phyloP scores from a whole-genome alignment of 1,139 yeast genomes.

The Candida dubliniensis region DNA sequence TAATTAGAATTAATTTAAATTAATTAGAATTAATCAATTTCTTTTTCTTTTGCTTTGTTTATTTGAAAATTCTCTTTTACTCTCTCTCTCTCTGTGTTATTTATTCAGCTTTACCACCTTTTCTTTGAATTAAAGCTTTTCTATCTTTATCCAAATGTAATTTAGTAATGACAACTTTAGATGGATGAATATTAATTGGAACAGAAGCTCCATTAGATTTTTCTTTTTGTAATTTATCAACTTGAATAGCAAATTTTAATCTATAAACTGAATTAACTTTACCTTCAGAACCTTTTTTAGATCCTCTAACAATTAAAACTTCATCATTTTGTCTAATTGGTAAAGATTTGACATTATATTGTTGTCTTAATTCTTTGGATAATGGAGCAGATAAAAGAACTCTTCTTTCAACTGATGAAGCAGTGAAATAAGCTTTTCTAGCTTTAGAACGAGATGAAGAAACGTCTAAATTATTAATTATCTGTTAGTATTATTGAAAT shows the following conservation, averaged over 20 bases:
- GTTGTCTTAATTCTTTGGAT: conserved; percentile 97
- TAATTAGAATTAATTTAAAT: no score
- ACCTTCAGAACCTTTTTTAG: conserved; percentile 99
- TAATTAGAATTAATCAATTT: background rate
- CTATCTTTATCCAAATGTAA: conserved; percentile 98
- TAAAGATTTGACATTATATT: conserved; percentile 92
- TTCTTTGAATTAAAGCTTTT: conserved; percentile 84
- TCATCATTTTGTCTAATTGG: conserved; percentile 99
- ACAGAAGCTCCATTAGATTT: conserved; percentile 98
- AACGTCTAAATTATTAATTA: conserved; percentile 61
- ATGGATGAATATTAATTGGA: conserved; percentile 97
- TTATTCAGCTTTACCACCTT: conserved; percentile 41
- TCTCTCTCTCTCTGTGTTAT: conserved; percentile 11
- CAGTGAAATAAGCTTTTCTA: conserved; percentile 99
- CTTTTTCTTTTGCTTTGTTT: background rate
- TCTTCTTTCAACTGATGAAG: conserved; percentile 97
- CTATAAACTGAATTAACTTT: conserved; percentile 98
- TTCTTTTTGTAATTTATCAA: conserved; percentile 97
- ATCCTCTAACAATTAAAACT: conserved; percentile 95
- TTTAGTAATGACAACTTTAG: conserved; percentile 98
- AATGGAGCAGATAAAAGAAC: conserved; percentile 96
- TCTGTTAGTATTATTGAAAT: conserved; percentile 38
- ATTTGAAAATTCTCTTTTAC: background rate
- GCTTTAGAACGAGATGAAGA: conserved; percentile 99
- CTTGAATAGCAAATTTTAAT: conserved; percentile 94